Conservation (phyloP, 1,284 basidiomycete species). For the Malassezia japonica region DNA sequence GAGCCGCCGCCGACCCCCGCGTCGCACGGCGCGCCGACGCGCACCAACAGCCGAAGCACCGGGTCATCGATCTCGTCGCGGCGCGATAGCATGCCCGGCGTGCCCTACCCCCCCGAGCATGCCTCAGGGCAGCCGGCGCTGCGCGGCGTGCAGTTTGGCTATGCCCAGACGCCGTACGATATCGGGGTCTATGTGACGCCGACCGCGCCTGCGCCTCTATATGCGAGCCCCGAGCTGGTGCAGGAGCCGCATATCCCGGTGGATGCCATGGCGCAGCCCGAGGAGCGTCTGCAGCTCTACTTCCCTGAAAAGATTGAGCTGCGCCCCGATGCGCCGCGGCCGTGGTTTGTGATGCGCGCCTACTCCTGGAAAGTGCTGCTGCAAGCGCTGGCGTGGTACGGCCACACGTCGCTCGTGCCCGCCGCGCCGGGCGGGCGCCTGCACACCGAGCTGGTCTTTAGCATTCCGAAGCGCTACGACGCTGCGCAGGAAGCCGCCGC, state of each 20-base stretch:
- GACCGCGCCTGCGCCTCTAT: not conserved
- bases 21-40: not conserved
- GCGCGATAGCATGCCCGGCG: not conserved
- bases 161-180: not conserved
- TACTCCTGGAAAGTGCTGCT: slow-evolving; percentile 18
- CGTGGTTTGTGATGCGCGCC: slow-evolving; percentile 14
- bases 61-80: not conserved
- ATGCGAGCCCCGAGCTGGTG: slow-evolving; percentile 5
- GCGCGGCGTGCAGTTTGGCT: slow-evolving; percentile 15
- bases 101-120: slow-evolving; percentile 10
- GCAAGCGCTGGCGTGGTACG: slow-evolving; percentile 17
- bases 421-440: not conserved
- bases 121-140: slow-evolving; percentile 13
- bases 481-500: not conserved
- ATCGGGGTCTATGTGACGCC: slow-evolving; percentile 5
- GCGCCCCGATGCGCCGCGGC: not conserved
- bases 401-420: not conserved
- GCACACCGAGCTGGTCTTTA: slow-evolving; percentile 8
- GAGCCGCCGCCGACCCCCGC: not conserved
- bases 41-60: not conserved
- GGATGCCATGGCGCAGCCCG: not conserved
- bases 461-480: slow-evolving; percentile 4
- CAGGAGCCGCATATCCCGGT: not conserved
- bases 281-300: not conserved
- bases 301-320: slow-evolving; percentile 10